Evolutionary conservation across 306 rosid genomes (phyloP), one percentile per base, ranked within the genome.

Genomic region (Hippophae tibetana): DNA sequence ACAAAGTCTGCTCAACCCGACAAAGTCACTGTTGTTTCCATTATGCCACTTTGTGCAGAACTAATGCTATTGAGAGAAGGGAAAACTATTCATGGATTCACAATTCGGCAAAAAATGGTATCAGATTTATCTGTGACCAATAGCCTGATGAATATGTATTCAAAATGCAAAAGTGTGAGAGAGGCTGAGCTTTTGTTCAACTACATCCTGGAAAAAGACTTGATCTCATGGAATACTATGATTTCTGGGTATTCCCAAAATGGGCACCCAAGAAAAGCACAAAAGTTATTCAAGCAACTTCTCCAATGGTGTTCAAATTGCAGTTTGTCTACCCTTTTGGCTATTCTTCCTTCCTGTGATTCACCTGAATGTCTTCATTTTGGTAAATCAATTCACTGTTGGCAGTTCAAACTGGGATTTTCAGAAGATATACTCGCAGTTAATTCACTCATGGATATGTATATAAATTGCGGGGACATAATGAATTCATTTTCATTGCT

Each of bases 191-290:
- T 75, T 58, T 54, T 82, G 75, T 82, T 82, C 69, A 56, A 52
- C 67, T 72, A 73, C 42, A 56, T 71, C 9, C 6, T 38, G 6
- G 72, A 72, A 63, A 78, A 70, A 73, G 87, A 78, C 79, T 53
- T 78, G 62, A 75, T 78, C 43, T 75, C 84, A 13, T 82, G 87
- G 87, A 82, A 78, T 75, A 64, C 65, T 57, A 82, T 82, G 87
- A 78, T 82, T 58, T 78, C 81, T 56, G 84, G 87, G 55, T 82
- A 82, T 82, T 75, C 84, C 49, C 72, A 53, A 45, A 78, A 82
- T 71, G 74, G 75, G 18, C 62, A 57, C 66, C 58, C 56, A 46
- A 63, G 59, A 54, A 70, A 78, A 68, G 84, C 87, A 73, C 78
- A 68, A 58, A 58, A 12, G 9, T 54, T 82, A 64, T 82, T 75